These are phyloP conservation scores for Xerocomus nothofagi DNA, from an alignment of 1,284 basidiomycete species.

Conservation along the genomic window DNA sequence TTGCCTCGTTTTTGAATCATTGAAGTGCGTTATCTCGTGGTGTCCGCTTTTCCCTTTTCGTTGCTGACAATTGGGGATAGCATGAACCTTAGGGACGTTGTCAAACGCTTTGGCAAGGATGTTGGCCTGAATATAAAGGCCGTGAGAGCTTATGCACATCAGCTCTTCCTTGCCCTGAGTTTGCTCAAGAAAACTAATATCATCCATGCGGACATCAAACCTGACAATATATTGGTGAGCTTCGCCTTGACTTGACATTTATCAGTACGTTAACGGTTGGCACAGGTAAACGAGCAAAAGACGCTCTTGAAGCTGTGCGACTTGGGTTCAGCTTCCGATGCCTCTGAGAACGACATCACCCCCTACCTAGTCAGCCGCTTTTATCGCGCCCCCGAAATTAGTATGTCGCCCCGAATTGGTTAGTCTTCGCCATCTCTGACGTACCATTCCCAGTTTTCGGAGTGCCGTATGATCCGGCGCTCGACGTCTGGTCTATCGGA, in stretches of 20 bases:
- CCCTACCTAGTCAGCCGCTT: constrained; percentile 98
- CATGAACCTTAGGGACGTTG: constrained; percentile 97
- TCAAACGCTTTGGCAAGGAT: constrained; percentile 99
- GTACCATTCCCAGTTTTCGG: constrained; percentile 73
- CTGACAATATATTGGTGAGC: constrained; percentile 90
- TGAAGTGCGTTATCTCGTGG: constrained; percentile 61
- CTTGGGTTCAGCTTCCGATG: constrained; percentile 92
- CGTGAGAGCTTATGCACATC: constrained; percentile 96
- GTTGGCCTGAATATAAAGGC: constrained; percentile 95
- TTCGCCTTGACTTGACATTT: constrained; percentile 6
- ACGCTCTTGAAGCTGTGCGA: constrained; percentile 94
- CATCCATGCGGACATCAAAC: constrained; percentile 98
- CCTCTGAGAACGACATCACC: constrained; percentile 94
- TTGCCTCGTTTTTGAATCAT: constrained; percentile 93
- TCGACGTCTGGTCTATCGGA: constrained; percentile 97
- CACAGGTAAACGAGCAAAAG: constrained; percentile 92
- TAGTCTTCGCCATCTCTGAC: constrained; percentile 20
- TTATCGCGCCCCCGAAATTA: constrained; percentile 98
- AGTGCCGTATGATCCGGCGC: constrained; percentile 88
- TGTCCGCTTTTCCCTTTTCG: background rate
- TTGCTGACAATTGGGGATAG: constrained; percentile 42
- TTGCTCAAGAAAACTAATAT: constrained; percentile 87
- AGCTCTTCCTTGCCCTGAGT: constrained; percentile 88
- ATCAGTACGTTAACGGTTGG: constrained; percentile 12
- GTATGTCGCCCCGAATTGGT: constrained; percentile 49